These are phyloP conservation scores for Debaryomyces udenii DNA, from an alignment of 1,139 yeast species.

Conservation along the genomic window DNA sequence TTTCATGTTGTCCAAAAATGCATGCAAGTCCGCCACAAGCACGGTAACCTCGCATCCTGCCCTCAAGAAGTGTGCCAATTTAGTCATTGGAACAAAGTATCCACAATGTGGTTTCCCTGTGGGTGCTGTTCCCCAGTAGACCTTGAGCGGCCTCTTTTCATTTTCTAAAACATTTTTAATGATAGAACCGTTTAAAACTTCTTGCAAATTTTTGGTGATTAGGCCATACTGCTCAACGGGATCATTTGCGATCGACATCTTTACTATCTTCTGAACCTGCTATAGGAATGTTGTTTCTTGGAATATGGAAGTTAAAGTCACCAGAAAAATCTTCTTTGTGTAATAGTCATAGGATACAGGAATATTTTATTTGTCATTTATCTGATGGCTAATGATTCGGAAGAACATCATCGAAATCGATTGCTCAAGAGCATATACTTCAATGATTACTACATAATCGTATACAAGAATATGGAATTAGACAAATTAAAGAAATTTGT, in stretches of 20 bases:
- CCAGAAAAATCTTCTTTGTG: slow-evolving; percentile 6
- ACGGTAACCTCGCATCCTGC: slow-evolving; percentile 97
- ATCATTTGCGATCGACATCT: slow-evolving; percentile 28
- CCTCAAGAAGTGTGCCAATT: slow-evolving; percentile 88
- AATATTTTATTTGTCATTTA: not conserved
- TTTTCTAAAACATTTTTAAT: slow-evolving; percentile 82
- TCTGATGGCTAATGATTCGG: not conserved
- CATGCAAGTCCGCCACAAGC: slow-evolving; percentile 94
- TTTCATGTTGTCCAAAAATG: slow-evolving; percentile 97
- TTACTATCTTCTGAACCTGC: not conserved
- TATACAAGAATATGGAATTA: slow-evolving; percentile 15
- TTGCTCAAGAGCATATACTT: not conserved
- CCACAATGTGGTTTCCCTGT: slow-evolving; percentile 99
- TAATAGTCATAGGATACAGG: not conserved
- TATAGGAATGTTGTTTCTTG: not conserved
- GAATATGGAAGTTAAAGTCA: not conserved
- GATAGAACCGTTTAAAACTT: slow-evolving; percentile 85
- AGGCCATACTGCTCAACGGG: slow-evolving; percentile 73
- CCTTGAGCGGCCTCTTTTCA: slow-evolving; percentile 76
- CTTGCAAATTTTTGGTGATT: slow-evolving; percentile 87
- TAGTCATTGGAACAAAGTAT: slow-evolving; percentile 96
- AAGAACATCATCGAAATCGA: not conserved
- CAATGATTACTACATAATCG: slow-evolving; percentile 2
- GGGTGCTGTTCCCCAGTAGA: slow-evolving; percentile 87
- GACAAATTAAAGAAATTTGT: slow-evolving; percentile 31